Evolutionary conservation across 371 early-diverging fungal species (phyloP).

Genomic region (Nematocida minor): DNA sequence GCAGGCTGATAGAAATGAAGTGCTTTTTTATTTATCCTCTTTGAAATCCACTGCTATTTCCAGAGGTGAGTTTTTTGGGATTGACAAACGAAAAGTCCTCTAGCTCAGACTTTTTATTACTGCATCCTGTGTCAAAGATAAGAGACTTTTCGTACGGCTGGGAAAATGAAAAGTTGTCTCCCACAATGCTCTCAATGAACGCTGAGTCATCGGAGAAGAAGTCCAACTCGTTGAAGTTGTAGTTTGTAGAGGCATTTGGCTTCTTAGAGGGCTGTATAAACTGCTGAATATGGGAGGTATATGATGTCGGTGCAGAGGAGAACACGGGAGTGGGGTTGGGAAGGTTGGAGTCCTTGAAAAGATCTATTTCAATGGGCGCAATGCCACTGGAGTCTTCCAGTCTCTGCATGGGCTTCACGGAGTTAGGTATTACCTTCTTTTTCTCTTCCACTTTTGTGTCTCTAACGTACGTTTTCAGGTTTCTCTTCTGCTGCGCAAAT

Average conservation of each 20-base stretch:
- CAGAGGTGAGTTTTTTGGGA: constrained; percentile 35
- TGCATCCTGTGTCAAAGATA: constrained; percentile 32
- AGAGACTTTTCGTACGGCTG: constrained; percentile 43
- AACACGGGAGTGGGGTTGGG: constrained; percentile 35
- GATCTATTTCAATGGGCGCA: constrained; percentile 8
- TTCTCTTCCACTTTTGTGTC: constrained; percentile 47
- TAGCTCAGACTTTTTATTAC: constrained; percentile 16
- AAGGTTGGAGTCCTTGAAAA: constrained; percentile 39
- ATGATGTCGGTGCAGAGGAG: constrained; percentile 6
- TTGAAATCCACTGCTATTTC: constrained; percentile 18
- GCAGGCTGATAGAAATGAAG: not conserved
- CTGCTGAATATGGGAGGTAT: constrained; percentile 52
- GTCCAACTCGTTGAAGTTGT: constrained; percentile 48
- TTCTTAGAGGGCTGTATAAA: constrained; percentile 37
- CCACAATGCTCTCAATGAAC: constrained; percentile 39
- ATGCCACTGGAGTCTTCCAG: not conserved
- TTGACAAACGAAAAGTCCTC: constrained; percentile 47
- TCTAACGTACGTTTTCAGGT: constrained; percentile 42
- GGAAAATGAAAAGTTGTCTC: constrained; percentile 42
- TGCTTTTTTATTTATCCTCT: constrained; percentile 24
- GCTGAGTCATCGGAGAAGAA: constrained; percentile 42
- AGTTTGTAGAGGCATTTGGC: not conserved
- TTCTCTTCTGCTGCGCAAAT: constrained; percentile 33
- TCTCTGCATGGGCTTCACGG: not conserved
- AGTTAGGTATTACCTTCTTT: constrained; percentile 1